A percentile compares a stretch with the other conserved stretches of the same genome.
Conservation (phyloP, 805 yeast genomes). For the Scheffersomyces ergatensis region DNA sequence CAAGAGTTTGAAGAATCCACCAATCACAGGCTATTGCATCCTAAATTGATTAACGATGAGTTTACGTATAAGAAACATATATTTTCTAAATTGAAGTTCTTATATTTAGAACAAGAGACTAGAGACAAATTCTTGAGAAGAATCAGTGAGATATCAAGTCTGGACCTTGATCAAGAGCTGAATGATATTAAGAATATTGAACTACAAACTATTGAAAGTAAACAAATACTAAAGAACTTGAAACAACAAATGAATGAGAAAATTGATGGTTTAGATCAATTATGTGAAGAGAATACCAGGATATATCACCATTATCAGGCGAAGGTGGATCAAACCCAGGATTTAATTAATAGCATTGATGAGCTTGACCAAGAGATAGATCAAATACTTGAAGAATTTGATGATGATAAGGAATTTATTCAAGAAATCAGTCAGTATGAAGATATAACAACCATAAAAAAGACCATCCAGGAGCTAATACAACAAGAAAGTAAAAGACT, state of each 20-base stretch:
- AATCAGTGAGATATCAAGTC: slow-evolving; percentile 31
- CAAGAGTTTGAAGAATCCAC: slow-evolving; percentile 13
- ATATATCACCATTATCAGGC: slow-evolving; percentile 21
- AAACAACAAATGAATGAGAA: slow-evolving; percentile 24
- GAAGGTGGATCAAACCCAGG: slow-evolving; percentile 23
- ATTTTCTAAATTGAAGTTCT: slow-evolving; percentile 56
- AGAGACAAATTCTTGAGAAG: slow-evolving; percentile 62
- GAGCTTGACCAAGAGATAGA: slow-evolving; percentile 2
- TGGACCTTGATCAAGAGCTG: slow-evolving; percentile 4
- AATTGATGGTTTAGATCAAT: slow-evolving; percentile 24
- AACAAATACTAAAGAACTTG: slow-evolving; percentile 20
- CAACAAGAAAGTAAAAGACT: background rate
- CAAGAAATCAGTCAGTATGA: background rate
- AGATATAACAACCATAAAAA: background rate
- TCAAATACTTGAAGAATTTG: background rate
- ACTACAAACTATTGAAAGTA: slow-evolving; percentile 16
- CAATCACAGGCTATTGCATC: slow-evolving; percentile 17
- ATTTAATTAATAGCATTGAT: slow-evolving; percentile 19
- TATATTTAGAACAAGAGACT: slow-evolving; percentile 70
- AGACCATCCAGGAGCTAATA: background rate
- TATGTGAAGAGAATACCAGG: slow-evolving; percentile 23
- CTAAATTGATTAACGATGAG: slow-evolving; percentile 32
- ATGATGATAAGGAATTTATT: slow-evolving; percentile 2
- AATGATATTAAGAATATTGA: slow-evolving; percentile 20
- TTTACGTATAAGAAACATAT: slow-evolving; percentile 36